Conservation (phyloP, 305 asterid species). For the Fraxinus platypoda region DNA sequence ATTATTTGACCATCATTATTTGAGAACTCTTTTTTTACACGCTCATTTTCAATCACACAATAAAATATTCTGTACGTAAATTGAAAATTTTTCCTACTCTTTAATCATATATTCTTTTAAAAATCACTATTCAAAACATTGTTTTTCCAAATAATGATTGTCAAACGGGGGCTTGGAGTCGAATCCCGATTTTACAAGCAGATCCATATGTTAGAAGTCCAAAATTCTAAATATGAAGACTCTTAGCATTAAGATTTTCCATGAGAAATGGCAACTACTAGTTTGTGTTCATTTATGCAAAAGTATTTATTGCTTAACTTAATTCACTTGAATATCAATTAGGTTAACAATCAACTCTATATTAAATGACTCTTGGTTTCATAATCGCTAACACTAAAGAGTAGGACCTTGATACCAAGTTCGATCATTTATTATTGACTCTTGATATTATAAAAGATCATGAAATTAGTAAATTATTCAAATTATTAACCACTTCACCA, state of each 20-base stretch:
- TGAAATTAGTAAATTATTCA: no score
- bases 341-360: neutral
- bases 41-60: no score
- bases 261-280: neutral
- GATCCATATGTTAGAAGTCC: neutral
- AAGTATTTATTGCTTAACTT: neutral
- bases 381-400: neutral
- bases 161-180: neutral
- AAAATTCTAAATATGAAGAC: neutral
- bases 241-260: neutral
- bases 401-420: neutral
- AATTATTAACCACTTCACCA: neutral
- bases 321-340: neutral
- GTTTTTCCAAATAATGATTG: neutral
- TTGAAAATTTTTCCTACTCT: no score
- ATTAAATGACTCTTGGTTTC: neutral
- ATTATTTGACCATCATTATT: no score
- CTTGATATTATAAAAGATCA: neutral
- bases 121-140: neutral
- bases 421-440: neutral
- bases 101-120: neutral
- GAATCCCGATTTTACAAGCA: neutral
- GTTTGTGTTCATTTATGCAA: neutral
- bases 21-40: neutral
- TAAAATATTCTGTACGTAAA: no score